Evolutionary conservation across 1,139 yeast genomes (phyloP).

Genomic region (Geotrichum cucujoidarum): DNA sequence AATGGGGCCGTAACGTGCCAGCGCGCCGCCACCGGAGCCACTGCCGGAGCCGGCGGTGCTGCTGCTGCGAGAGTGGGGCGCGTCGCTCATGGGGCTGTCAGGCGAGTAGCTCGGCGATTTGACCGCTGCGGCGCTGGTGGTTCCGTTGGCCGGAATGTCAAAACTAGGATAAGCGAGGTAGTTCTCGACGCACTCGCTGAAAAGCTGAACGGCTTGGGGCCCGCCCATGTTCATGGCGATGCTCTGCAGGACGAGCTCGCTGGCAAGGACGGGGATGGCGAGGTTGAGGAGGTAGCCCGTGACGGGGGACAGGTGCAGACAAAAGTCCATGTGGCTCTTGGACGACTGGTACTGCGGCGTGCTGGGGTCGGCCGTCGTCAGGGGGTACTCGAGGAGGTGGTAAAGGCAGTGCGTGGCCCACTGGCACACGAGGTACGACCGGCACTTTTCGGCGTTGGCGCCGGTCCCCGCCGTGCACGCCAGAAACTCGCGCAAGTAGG

Average conservation of each 20-base stretch:
- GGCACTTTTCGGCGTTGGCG: neutral
- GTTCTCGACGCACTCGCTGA: neutral
- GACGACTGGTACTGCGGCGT: neutral
- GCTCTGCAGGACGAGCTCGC: constrained; percentile 9
- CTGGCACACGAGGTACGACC: constrained; percentile 12
- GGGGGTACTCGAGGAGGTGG: neutral
- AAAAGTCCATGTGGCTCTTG: neutral
- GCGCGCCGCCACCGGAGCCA: neutral
- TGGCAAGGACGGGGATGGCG: constrained; percentile 4
- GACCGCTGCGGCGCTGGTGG: neutral
- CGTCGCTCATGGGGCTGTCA: neutral
- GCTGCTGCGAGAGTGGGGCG: too few species aligned
- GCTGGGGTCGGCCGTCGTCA: neutral
- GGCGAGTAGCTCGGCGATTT: neutral
- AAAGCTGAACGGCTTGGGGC: neutral
- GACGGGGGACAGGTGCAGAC: constrained; percentile 8
- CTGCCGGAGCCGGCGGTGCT: neutral
- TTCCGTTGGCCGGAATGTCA: neutral
- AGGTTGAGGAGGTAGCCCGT: constrained; percentile 4
- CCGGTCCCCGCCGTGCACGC: neutral
- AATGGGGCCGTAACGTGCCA: constrained; percentile 3
- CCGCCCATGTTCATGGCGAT: neutral
- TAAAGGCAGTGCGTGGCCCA: constrained; percentile 14
- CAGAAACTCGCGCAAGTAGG: neutral
- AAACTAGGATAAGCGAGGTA: neutral